phyloP scores from a whole-genome alignment of 768 basidiomycete genomes.

The Termitomyces sp. region DNA sequence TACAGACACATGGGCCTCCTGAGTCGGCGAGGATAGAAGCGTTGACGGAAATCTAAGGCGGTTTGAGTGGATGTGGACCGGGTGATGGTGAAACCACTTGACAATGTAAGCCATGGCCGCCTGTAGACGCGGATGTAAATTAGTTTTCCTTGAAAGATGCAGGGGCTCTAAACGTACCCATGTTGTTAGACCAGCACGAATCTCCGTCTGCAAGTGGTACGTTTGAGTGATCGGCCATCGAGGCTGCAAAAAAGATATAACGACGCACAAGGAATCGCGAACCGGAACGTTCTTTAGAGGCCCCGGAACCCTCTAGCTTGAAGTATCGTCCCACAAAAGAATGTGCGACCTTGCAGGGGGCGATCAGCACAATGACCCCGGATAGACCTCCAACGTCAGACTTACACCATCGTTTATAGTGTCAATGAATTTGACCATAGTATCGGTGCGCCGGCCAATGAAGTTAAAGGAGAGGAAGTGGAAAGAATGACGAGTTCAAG shows the following conservation, averaged over 20 bases:
- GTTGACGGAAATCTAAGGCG: slow-evolving; percentile 72
- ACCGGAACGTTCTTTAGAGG: slow-evolving; percentile 53
- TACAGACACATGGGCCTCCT: slow-evolving; percentile 80
- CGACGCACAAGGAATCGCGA: slow-evolving; percentile 49
- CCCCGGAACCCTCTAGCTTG: slow-evolving; percentile 66
- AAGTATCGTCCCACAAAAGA: slow-evolving; percentile 61
- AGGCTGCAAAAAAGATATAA: slow-evolving; percentile 3
- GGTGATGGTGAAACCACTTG: slow-evolving; percentile 15
- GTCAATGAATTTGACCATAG: slow-evolving; percentile 18
- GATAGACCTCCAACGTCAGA: neutral
- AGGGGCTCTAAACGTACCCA: slow-evolving; percentile 45
- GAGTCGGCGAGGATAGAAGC: slow-evolving; percentile 70
- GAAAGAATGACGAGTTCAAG: neutral
- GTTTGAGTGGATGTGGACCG: neutral
- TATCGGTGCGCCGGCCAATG: slow-evolving; percentile 1
- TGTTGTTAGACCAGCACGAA: slow-evolving; percentile 76
- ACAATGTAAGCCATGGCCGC: slow-evolving; percentile 86
- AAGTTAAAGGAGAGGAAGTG: neutral
- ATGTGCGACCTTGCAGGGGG: slow-evolving; percentile 33
- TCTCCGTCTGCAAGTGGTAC: slow-evolving; percentile 50
- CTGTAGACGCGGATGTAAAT: slow-evolving; percentile 22
- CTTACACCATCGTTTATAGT: slow-evolving; percentile 24
- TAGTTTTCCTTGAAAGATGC: neutral
- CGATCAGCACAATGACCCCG: neutral
- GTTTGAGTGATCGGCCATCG: neutral